Evolutionary conservation across 441 rosid species (phyloP).

Genomic region (Syzygium malaccense): DNA sequence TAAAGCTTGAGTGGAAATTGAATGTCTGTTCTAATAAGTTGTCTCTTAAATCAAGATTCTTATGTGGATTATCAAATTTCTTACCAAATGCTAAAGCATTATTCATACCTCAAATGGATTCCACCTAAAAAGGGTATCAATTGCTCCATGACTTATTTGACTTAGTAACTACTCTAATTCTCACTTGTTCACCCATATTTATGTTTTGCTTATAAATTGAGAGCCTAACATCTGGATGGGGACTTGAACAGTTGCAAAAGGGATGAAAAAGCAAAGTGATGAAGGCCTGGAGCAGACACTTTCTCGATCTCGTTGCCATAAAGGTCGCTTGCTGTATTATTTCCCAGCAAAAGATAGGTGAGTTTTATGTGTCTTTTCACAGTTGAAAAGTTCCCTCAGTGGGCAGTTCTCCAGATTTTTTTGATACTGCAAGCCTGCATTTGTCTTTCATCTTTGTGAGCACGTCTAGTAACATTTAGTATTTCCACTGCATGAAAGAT

Average conservation of each 20-base stretch:
- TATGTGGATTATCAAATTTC: not conserved
- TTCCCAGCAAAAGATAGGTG: conserved; percentile 70
- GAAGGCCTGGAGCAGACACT: conserved; percentile 69
- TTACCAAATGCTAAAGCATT: not conserved
- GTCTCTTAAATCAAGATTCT: not conserved
- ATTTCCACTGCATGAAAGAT: not conserved
- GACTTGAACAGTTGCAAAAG: conserved; percentile 46
- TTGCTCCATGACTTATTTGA: not conserved
- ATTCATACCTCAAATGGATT: not conserved
- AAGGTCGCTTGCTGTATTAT: conserved; percentile 90
- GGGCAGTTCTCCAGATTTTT: not conserved
- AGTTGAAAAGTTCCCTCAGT: not conserved
- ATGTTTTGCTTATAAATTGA: not conserved
- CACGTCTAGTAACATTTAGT: not conserved
- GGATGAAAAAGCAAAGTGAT: conserved; percentile 27
- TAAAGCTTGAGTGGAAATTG: not conserved
- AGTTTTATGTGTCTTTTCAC: not conserved
- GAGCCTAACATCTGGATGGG: not conserved
- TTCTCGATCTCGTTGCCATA: conserved; percentile 71
- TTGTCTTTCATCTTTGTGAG: not conserved
- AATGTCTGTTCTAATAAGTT: not conserved
- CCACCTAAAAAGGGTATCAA: not conserved
- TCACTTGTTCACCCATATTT: not conserved
- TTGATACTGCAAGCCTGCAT: not conserved
- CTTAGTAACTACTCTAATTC: not conserved